Percentiles rank a stretch among this genome's conserved stretches.
Conservation (phyloP, 306 rosid genomes). For the Erythrophleum fordii region DNA sequence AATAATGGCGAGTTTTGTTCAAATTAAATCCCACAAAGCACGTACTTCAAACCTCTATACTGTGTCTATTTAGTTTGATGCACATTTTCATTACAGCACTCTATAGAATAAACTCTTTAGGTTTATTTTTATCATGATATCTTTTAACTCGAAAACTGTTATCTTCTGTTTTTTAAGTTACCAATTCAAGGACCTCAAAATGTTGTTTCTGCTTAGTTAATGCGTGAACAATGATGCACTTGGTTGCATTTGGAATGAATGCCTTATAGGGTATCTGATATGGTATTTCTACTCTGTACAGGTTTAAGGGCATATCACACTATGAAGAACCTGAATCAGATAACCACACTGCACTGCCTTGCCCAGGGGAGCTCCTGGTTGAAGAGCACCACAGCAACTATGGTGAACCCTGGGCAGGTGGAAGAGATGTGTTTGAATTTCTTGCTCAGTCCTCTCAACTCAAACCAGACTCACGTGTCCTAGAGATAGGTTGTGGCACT, state of each 20-base stretch:
- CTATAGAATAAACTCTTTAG: neutral
- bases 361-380: conserved; percentile 25
- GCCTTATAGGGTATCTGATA: neutral
- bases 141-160: neutral
- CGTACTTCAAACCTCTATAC: neutral
- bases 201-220: conserved; percentile 3
- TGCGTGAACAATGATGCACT: neutral
- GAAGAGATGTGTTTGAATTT: conserved; percentile 29
- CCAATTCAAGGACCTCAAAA: neutral
- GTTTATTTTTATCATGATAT: neutral
- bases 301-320: conserved; percentile 26
- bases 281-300: neutral
- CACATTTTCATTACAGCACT: neutral
- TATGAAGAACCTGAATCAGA: conserved; percentile 20
- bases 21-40: neutral
- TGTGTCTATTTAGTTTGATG: neutral
- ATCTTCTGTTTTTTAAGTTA: neutral
- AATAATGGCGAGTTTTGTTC: neutral
- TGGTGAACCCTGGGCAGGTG: conserved; percentile 32
- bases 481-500: conserved; percentile 22
- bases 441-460: conserved; percentile 20
- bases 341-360: conserved; percentile 20
- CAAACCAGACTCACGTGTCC: conserved; percentile 23
- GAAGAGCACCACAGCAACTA: conserved; percentile 27
- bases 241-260: neutral